Base-by-base conservation (phyloP, 768 basidiomycete genomes). In the Agaricus subrufescens region DNA sequence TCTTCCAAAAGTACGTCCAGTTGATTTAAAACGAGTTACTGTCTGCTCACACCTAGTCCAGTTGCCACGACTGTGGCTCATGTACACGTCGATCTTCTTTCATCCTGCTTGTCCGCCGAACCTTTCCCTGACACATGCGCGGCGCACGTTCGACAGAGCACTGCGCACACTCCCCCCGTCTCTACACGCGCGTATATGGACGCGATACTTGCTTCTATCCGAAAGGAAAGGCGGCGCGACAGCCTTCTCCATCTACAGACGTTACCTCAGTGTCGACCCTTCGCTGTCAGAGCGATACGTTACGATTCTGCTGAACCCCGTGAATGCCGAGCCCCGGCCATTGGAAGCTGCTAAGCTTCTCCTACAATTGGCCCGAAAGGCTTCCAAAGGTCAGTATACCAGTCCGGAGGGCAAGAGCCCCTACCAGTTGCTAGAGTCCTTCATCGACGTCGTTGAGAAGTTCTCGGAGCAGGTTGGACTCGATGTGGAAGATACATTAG, bases 331-430 rank as follows among this genome's bases (percentile, higher is more conserved):
- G 25, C 83, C 91, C 9, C 84, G 91, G 46, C 92, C 97, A 1
- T 81, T 98, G 27, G 93, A 96, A 69, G 94, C 96, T 1, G 92
- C 94, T 4, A 99, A 99, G 67, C 79, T 96, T 14, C 76, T 97
- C 25, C 77, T 99, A 29, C 81, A 83, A 2, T 72, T 98, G 56
- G 91, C 93, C 29, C 81, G 94, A 52, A 89, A 89, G 65, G 92
- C 96, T 2, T 79, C 87, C 0, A 78, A 82, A 40, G 94, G 94
- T 26, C 83, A 86, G 58, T 98, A 97, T 65, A 76, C 75, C 12
- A 93, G 91, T 57, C 86, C 91, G 0, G 94, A 98, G 67, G 91
- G 90, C 48, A 98, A 98, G 73, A 95, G 94, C 58, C 88, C 96
- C 1, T 98, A 97, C 65, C 94, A 98, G 64, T 78, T 98, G 3